These are phyloP conservation scores for Eutrema salsugineum DNA, from an alignment of 441 rosid species.

Conservation along the genomic window DNA sequence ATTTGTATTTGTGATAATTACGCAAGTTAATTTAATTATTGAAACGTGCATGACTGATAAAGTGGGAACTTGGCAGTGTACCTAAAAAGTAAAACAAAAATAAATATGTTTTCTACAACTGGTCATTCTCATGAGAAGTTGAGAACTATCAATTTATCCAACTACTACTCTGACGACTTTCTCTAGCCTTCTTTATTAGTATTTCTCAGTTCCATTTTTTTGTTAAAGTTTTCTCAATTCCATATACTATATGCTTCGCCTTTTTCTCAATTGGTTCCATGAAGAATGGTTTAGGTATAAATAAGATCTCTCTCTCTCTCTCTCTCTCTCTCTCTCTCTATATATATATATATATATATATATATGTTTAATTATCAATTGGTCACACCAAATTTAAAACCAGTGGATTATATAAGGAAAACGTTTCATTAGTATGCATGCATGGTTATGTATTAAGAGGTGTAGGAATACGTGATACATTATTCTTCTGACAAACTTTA, in stretches of 20 bases:
- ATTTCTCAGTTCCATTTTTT: not conserved
- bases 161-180: constrained; percentile 21
- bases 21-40: not conserved
- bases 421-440: not conserved
- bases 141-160: constrained; percentile 12
- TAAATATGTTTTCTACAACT: constrained; percentile 9
- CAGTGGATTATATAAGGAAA: not conserved
- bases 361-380: not conserved
- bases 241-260: not conserved
- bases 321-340: no score
- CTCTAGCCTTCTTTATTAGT: not conserved
- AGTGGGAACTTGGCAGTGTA: constrained; percentile 7
- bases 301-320: not conserved
- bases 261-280: not conserved
- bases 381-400: not conserved
- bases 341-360: not conserved
- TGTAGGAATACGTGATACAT: not conserved
- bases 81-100: constrained; percentile 9
- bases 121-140: constrained; percentile 24
- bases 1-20: not conserved
- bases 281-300: not conserved
- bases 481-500: not conserved
- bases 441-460: not conserved
- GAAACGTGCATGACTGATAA: constrained; percentile 8
- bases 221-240: not conserved